These are phyloP conservation scores for Melocanna baccifera DNA, from an alignment of 176 grass and related monocot genomes.

Conservation along the genomic window DNA sequence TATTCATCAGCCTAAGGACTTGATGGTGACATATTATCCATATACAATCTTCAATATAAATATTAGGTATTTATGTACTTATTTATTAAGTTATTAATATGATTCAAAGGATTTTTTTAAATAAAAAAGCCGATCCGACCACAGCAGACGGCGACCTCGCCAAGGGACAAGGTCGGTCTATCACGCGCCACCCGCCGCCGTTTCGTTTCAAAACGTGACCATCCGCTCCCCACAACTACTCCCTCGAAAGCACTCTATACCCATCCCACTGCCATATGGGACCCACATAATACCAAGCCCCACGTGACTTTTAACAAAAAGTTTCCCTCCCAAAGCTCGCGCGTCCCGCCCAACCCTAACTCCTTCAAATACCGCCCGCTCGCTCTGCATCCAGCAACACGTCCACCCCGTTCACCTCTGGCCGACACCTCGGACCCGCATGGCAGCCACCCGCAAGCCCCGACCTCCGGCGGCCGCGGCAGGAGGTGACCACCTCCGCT, in stretches of 20 bases:
- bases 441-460: constrained; percentile 45
- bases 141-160: neutral
- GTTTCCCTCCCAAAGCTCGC: constrained; percentile 30
- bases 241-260: too few relatives aligned
- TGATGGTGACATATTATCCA: too few relatives aligned
- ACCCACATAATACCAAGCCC: fast-evolving
- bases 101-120: too few relatives aligned
- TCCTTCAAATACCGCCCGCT: constrained; percentile 31
- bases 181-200: neutral
- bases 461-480: neutral
- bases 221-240: neutral
- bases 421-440: neutral
- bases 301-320: neutral
- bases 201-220: constrained; percentile 26
- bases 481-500: constrained; percentile 54
- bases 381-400: neutral
- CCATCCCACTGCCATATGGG: neutral
- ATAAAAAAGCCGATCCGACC: neutral
- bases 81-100: too few relatives aligned
- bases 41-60: too few relatives aligned
- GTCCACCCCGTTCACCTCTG: neutral
- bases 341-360: constrained; percentile 31
- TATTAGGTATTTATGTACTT: too few relatives aligned
- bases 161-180: neutral
- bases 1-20: too few relatives aligned